These are phyloP conservation scores for Penicillium pancosmium DNA, from an alignment of 495 filamentous ascomycete species.

Conservation along the genomic window DNA sequence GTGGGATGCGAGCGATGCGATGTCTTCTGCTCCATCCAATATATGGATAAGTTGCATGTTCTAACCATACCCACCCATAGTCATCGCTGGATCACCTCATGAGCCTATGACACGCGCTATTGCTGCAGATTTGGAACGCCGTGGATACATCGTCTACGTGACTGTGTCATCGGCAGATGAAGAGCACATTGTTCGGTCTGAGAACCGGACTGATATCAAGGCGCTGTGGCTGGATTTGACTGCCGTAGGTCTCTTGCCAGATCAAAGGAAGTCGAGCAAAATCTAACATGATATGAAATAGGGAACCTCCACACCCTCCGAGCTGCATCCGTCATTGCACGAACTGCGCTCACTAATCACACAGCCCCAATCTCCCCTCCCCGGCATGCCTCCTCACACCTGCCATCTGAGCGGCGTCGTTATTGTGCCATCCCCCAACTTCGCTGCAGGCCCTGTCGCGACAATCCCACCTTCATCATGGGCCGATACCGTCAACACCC, in stretches of 20 bases:
- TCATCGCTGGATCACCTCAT: constrained; percentile 80
- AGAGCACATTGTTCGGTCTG: constrained; percentile 73
- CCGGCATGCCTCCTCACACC: constrained; percentile 70
- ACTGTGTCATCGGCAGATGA: constrained; percentile 79
- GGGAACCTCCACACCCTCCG: constrained; percentile 56
- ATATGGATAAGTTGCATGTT: not conserved
- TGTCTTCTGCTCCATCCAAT: not conserved
- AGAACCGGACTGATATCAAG: constrained; percentile 77
- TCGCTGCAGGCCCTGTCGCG: constrained; percentile 75
- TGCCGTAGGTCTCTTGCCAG: constrained; percentile 30
- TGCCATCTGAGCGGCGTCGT: constrained; percentile 78
- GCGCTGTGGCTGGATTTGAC: constrained; percentile 82
- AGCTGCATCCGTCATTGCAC: constrained; percentile 55
- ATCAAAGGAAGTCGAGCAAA: constrained; percentile 43
- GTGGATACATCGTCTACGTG: constrained; percentile 92
- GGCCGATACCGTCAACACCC: constrained; percentile 87
- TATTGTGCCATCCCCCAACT: constrained; percentile 63
- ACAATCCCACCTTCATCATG: constrained; percentile 80
- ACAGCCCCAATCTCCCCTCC: constrained; percentile 69
- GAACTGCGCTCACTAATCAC: constrained; percentile 60
- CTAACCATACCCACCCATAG: constrained; percentile 34
- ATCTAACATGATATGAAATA: constrained; percentile 4
- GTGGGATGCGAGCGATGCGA: too few species aligned
- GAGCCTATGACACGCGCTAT: constrained; percentile 81
- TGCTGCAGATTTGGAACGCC: constrained; percentile 80